Base-by-base conservation (phyloP, 2,329 filamentous ascomycete species). In the Ophiosphaerella herpotricha region DNA sequence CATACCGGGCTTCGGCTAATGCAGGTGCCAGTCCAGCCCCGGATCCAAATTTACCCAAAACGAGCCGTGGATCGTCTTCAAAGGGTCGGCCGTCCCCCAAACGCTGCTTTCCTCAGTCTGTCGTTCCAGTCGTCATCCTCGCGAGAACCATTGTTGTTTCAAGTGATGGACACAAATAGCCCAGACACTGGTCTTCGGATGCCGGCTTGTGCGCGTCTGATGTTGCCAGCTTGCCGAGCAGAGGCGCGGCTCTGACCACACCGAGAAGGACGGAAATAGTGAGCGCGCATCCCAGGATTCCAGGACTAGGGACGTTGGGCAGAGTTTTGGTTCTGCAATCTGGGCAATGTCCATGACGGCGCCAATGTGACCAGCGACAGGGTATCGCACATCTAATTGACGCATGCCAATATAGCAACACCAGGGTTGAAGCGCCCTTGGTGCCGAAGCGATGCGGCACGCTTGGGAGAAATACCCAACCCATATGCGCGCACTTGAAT, bases 11-110 rank as follows among this genome's bases (percentile, higher is more conserved):
- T 57, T 57, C 52, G 45, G 9, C 57, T 54, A 56, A 44, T 52
- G 50, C 50, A 39, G 36, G 43, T 48, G 52, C 50, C 57, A 52
- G 40, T 32, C 46, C 40, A 31, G 47, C 41, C 37, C 41, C 41
- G 38, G 39, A 38, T 60, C 56, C 58, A 63, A 61, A 60, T 58
- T 58, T 63, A 61, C 52, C 46, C 50, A 45, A 54, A 48, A 55
- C 47, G 40, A 45, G 46, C 43, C 46, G 40, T 48, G 43, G 47
- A n/a, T 32, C 29, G 23, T 21, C 35, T 43, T 26, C 2, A 32
- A 39, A 33, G 31, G 12, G 34, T 29, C 42, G 2, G 39, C n/a
- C 23, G 13, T n/a, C 18, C 23, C 24, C 26, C 9, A 35, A 33
- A 35, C 40, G 18, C 13, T 24, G 29, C 24, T 9, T 16, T 41